Percentiles rank a stretch among this genome's conserved stretches.
phyloP scores from a whole-genome alignment of 169 alveolate genomes.

The Theileria luwenshuni region DNA sequence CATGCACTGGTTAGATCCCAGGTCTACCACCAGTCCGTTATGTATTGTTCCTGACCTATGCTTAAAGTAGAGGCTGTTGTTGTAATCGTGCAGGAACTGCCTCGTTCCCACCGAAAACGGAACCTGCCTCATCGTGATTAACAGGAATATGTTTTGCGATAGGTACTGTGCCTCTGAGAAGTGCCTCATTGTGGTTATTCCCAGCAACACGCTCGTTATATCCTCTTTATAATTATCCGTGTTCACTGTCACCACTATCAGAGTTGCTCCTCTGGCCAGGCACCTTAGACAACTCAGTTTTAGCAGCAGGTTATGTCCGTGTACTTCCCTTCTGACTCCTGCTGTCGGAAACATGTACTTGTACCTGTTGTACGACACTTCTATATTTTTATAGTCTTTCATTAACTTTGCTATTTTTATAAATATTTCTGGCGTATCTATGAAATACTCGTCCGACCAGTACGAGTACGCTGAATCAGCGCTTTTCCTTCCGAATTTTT shows the following conservation, averaged over 20 bases:
- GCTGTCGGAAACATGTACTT: slow-evolving; percentile 26
- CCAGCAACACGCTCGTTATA: slow-evolving; percentile 25
- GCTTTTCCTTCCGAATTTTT: neutral
- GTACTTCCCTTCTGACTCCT: slow-evolving; percentile 15
- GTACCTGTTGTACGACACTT: slow-evolving; percentile 48
- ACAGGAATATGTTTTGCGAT: slow-evolving; percentile 49
- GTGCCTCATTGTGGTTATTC: slow-evolving; percentile 23
- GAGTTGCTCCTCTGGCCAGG: slow-evolving; percentile 54
- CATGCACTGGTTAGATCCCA: slow-evolving; percentile 54
- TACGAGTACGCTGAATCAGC: slow-evolving; percentile 1
- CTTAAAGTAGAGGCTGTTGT: slow-evolving; percentile 25
- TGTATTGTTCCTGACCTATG: slow-evolving; percentile 51
- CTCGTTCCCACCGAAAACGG: slow-evolving; percentile 63
- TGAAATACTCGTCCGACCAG: slow-evolving; percentile 10
- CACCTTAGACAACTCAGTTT: slow-evolving; percentile 59
- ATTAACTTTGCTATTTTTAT: slow-evolving; percentile 12
- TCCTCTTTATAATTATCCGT: slow-evolving; percentile 17
- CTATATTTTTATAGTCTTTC: slow-evolving; percentile 12
- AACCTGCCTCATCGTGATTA: slow-evolving; percentile 48
- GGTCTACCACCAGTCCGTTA: slow-evolving; percentile 52
- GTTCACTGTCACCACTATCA: slow-evolving; percentile 49
- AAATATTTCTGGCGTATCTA: slow-evolving; percentile 41
- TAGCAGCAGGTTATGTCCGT: slow-evolving; percentile 39
- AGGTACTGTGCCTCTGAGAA: slow-evolving; percentile 29
- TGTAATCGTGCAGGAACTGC: slow-evolving; percentile 64